Base-by-base conservation (phyloP, 2,329 filamentous ascomycete species). In the Aspergillus quadrilineatus region DNA sequence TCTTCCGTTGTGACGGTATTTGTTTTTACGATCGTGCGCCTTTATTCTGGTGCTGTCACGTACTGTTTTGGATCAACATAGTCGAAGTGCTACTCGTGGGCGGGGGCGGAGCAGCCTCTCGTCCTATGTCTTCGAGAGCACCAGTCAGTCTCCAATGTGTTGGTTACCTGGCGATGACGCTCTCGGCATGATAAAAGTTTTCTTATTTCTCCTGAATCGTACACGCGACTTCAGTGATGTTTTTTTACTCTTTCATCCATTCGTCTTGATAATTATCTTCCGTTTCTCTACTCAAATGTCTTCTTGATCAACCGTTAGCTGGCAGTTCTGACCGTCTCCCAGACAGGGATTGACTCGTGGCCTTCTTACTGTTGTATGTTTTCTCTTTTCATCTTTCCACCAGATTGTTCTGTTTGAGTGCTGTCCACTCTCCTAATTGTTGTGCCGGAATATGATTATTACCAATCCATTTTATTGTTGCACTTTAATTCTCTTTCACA, bases 311-410 rank as follows among this genome's bases (percentile, higher is more conserved):
- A 42, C 6, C 17, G 5, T 9, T 6, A 4, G 10, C 22, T 17
- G 75, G 73, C 77, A 75, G 72, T 77, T 80, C 79, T 81, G 78
- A 80, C 34, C 68, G 78, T 80, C 78, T 80, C 77, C 76, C 71
- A 47, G 60, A 61, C 50, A 60, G 60, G 73, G 75, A 76, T 80
- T 75, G 78, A 81, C 79, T 80, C 78, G 79, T 79, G 77, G 77
- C 76, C 66, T 54, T 61, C 57, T 43, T 29, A 46, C n/a, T 55
- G 43, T 42, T 15, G 39, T 44, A 48, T 53, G 28, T 50, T 36
- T 4, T 26, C 17, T 52, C 17, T 44, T 43, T 26, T 49, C 29
- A 49, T 44, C 45, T 53, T 46, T 46, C 53, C 50, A 29, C n/a
- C 41, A 43, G 41, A 22, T 15, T 45, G 8, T 37, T 8, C 30